These are phyloP conservation scores for Trichoderma sp. DNA, from an alignment of 2,329 filamentous ascomycete genomes.

Conservation along the genomic window DNA sequence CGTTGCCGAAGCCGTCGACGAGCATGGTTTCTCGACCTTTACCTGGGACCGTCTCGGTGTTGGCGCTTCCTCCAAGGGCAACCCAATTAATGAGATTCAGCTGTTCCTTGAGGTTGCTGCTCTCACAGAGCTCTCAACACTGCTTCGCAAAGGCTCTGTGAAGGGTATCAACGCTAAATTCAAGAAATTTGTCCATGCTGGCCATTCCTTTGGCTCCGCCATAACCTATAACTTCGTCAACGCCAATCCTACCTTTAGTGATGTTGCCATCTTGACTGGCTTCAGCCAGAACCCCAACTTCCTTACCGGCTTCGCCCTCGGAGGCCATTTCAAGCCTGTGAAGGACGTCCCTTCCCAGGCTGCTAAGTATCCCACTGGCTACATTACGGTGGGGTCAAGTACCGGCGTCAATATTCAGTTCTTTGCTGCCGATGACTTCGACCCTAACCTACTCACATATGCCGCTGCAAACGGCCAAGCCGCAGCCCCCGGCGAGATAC, in stretches of 20 bases:
- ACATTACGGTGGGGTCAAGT: slow-evolving; percentile 47
- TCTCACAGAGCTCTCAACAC: slow-evolving; percentile 50
- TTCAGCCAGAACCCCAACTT: slow-evolving; percentile 51
- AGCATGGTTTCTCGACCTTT: slow-evolving; percentile 57
- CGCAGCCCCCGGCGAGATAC: slow-evolving; percentile 55
- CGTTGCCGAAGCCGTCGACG: slow-evolving; percentile 51
- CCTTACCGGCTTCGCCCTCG: slow-evolving; percentile 41
- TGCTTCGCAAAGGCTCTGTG: slow-evolving; percentile 46
- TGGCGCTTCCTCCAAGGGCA: slow-evolving; percentile 55
- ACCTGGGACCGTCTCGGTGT: slow-evolving; percentile 62
- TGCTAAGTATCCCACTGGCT: slow-evolving; percentile 45
- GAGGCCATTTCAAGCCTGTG: slow-evolving; percentile 48
- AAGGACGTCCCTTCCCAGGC: slow-evolving; percentile 29
- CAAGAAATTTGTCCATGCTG: slow-evolving; percentile 54
- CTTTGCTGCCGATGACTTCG: slow-evolving; percentile 53
- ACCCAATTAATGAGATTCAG: slow-evolving; percentile 60
- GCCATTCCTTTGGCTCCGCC: slow-evolving; percentile 62
- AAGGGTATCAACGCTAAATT: slow-evolving; percentile 37
- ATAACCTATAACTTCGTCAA: slow-evolving; percentile 55
- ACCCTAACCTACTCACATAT: slow-evolving; percentile 48
- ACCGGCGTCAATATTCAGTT: slow-evolving; percentile 52
- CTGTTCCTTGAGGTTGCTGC: slow-evolving; percentile 56
- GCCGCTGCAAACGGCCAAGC: slow-evolving; percentile 52
- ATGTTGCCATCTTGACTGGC: slow-evolving; percentile 60
- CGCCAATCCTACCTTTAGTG: slow-evolving; percentile 50